These are phyloP conservation scores for Colletotrichum sp. DNA, from an alignment of 2,329 filamentous ascomycete genomes.

Conservation along the genomic window DNA sequence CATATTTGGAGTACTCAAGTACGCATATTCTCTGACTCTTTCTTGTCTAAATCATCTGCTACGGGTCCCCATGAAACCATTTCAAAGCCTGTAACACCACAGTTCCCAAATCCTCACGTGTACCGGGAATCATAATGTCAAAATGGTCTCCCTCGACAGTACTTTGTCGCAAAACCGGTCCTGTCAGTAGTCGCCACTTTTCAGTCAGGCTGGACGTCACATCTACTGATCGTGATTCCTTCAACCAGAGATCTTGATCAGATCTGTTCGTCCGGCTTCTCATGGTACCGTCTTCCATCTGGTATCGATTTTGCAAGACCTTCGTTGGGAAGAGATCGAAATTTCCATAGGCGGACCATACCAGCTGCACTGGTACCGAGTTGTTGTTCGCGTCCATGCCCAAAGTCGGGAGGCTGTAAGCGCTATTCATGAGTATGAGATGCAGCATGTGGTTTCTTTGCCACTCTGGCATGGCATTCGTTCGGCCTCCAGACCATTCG, in stretches of 20 bases:
- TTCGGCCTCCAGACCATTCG: neutral
- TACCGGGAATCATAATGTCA: neutral
- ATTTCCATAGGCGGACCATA: neutral
- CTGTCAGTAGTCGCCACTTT: neutral
- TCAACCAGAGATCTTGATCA: neutral
- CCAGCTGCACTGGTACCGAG: neutral
- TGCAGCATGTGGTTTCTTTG: neutral
- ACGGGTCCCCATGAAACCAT: neutral
- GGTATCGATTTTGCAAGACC: neutral
- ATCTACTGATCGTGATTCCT: neutral
- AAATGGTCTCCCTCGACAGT: neutral
- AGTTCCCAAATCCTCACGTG: neutral
- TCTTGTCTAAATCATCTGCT: neutral
- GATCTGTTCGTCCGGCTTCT: neutral
- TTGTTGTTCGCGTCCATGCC: neutral
- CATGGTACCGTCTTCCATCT: neutral
- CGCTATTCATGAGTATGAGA: neutral
- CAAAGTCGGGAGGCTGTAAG: neutral
- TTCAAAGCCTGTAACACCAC: neutral
- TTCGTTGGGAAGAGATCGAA: neutral
- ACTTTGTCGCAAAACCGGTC: neutral
- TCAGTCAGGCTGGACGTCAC: neutral
- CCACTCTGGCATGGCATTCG: neutral
- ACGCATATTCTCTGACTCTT: neutral
- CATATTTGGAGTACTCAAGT: accelerated